Base-by-base conservation (phyloP, 495 filamentous ascomycete species). In the Clavariopsis aquatica region DNA sequence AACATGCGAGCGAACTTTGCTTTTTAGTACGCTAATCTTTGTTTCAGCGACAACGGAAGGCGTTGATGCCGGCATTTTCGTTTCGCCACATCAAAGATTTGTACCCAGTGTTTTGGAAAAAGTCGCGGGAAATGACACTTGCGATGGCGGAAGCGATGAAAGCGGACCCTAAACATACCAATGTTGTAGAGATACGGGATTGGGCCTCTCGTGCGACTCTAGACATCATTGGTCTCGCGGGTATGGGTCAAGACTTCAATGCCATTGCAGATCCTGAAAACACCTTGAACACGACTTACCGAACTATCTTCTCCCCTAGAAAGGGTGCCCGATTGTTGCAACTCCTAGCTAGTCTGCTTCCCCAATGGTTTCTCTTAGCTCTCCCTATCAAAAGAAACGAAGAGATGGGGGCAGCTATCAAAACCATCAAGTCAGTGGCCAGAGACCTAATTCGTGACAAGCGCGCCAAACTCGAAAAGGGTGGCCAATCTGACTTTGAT, bases 81-180 rank as follows among this genome's bases (percentile, higher is more conserved):
- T 96, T 89, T 71, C 82, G 90, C 19, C 93, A 96, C 69, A 78
- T 96, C 73, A 95, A 95, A 71, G 85, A 94, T 55, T 81, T 96
- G 0, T 94, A 94, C 57, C 86, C 92, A 0, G 70, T 87, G 1
- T 96, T 97, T 76, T 96, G 91, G 91, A 45, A 65, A 46, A 96
- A 95, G 74, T 81, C 82, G 0, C 47, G 64, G 7, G 78, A 80
- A 53, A 41, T 78, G 57, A 58, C 69, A 3, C 59, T 65, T 26
- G 79, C 75, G 51, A 83, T 88, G 73, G 28, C 36, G 8, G 65
- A 34, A 3, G 62, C 73, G 13, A 72, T 80, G 23, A 78, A 81
- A 49, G 22, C 0, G 0, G 75, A 78, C 24, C 23, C 49, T 15
- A 77, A 78, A n/a, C 65, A 75, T 0, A 69, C 74, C 1, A 72